Base-by-base conservation (phyloP, 2,329 filamentous ascomycete genomes). In the Fusarium foetens region DNA sequence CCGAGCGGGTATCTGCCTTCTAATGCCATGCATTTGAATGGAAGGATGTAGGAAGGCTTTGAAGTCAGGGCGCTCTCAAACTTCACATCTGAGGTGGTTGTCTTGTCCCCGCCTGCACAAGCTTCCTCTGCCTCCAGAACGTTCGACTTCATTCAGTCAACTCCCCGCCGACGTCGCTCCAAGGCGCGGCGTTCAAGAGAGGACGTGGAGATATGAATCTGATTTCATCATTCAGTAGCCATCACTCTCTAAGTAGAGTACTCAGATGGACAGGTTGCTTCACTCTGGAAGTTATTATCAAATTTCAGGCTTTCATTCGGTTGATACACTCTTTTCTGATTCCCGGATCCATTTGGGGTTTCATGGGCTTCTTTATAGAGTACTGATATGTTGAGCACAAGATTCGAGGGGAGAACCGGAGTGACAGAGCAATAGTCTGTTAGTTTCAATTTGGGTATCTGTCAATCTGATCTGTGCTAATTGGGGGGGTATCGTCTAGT, bases 101-200 rank as follows among this genome's bases (percentile, higher is more conserved):
- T 48, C 14, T 12, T 31, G 17, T 4, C 0, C 14, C 14, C 7
- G 10, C 21, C 5, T 0, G 27, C 27, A 2, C 3, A 0, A 0
- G 27, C 45, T 48, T 48, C 1, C 29, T 13, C 29, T 23, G 5
- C 5, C 21, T 1, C 14, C 3, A 8, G 7, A 3, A 3, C 8
- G 16, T 3, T 51, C 12, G 31, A 25, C 31, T 19, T 25, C n/a
- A 12, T 19, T 19, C 3, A 33, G 4, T 2, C 1, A 11, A 21
- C 21, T 35, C 29, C 10, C 31, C 8, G 3, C 31, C n/a, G 4
- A 35, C 14, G 29, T 19, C 46, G 8, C 31, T 51, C n/a, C 11
- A 2, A 8, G 21, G 10, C 4, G 10, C 5, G 5, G 23, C 14
- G 46, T 4, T 49, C 2, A 2, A 33, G 27, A 31, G 14, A 23